Percentiles rank a stretch among this genome's conserved stretches.
Evolutionary conservation across 129 eudicot species (phyloP).

Genomic region (Erigeron canadensis): DNA sequence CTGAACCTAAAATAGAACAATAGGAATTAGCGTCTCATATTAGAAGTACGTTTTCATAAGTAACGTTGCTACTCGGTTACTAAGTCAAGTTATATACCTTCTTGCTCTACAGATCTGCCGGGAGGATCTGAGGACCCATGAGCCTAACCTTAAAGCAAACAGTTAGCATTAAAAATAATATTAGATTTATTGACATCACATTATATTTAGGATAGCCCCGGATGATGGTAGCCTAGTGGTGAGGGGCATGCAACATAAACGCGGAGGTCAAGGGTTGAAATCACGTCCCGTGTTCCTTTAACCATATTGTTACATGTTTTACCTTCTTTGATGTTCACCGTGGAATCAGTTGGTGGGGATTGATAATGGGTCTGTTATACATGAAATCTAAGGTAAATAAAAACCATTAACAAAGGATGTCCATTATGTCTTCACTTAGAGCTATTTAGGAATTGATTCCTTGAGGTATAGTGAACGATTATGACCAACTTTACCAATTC

Average conservation of each 20-base stretch:
- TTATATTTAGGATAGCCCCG: too few relatives aligned
- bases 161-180: conserved; percentile 23
- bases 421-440: not conserved
- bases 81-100: conserved; percentile 31
- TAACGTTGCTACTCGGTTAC: conserved; percentile 4
- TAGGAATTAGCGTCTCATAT: conserved; percentile 18
- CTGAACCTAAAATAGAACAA: conserved; percentile 44
- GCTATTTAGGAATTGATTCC: too few relatives aligned
- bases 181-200: not conserved
- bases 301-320: too few relatives aligned
- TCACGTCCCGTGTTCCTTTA: too few relatives aligned
- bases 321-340: too few relatives aligned
- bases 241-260: not conserved
- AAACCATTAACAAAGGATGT: not conserved
- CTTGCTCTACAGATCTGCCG: conserved; percentile 33
- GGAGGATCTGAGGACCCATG: conserved; percentile 35
- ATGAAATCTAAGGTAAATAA: not conserved
- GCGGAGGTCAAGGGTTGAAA: too few relatives aligned
- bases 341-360: too few relatives aligned
- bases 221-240: not conserved
- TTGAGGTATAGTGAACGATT: too few relatives aligned
- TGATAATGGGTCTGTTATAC: too few relatives aligned
- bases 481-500: too few relatives aligned
- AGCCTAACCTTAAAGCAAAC: conserved; percentile 42
- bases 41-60: not conserved